A percentile compares a stretch with the other conserved stretches of the same genome.
phyloP scores from a whole-genome alignment of 2,329 filamentous ascomycete species.

The Hymenoscyphus repandus region DNA sequence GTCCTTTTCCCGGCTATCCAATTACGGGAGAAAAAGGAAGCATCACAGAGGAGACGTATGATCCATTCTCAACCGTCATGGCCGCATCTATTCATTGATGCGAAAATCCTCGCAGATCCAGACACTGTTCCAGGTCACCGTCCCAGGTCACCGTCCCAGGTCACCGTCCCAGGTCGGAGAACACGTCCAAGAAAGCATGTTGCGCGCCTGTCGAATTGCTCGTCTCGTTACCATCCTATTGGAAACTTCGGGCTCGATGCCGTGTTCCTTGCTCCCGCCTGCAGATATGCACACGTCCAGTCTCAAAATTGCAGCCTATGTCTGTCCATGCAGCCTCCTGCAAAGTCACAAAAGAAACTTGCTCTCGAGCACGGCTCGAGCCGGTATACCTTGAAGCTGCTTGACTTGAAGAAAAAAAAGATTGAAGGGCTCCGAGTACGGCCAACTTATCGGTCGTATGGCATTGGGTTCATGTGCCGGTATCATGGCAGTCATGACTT shows the following conservation, averaged over 20 bases:
- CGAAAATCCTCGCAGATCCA: background rate
- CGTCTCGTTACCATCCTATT: conserved; percentile 2
- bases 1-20: background rate
- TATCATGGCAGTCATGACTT: background rate
- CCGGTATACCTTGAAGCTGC: conserved; percentile 3
- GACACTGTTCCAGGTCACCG: background rate
- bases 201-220: background rate
- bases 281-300: background rate
- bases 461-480: background rate
- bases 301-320: background rate
- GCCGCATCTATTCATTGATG: background rate
- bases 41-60: background rate
- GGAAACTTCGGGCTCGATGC: conserved; percentile 1
- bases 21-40: background rate
- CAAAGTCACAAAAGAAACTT: conserved; percentile 1
- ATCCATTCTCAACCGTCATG: background rate
- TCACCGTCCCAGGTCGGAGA: no score
- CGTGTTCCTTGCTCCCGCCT: background rate
- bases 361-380: conserved; percentile 1
- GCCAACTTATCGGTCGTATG: background rate
- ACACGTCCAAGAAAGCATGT: background rate
- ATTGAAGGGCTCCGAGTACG: background rate
- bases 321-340: conserved; percentile 2
- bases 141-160: no score
- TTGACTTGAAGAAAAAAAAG: background rate